Conservation (phyloP, 768 basidiomycete genomes). For the Kwoniella dendrophila region DNA sequence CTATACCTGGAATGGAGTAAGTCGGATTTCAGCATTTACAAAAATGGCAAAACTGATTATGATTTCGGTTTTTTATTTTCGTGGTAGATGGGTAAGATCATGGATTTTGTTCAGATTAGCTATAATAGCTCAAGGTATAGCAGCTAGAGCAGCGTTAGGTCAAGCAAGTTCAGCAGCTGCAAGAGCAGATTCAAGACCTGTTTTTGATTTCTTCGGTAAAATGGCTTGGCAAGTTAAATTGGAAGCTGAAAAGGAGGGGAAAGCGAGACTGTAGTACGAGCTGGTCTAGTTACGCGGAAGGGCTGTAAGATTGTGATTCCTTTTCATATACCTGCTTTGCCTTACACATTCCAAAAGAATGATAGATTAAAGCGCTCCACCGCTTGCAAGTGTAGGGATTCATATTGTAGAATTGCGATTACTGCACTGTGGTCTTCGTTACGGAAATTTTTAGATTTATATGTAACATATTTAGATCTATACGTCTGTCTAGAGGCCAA, state of each 20-base stretch:
- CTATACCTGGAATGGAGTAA: conserved; percentile 76
- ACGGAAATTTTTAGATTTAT: too few species aligned
- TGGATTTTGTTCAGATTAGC: conserved; percentile 61
- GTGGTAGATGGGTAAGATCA: conserved; percentile 23
- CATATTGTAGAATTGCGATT: too few species aligned
- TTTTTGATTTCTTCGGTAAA: conserved; percentile 62
- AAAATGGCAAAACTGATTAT: too few species aligned
- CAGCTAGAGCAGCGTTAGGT: conserved; percentile 77
- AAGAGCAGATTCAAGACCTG: conserved; percentile 54
- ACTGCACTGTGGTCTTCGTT: too few species aligned
- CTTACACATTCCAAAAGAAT: too few species aligned
- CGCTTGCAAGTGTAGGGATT: too few species aligned
- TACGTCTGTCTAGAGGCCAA: too few species aligned
- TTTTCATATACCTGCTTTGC: too few species aligned
- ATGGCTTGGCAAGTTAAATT: conserved; percentile 63
- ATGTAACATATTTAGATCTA: too few species aligned
- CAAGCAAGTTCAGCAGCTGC: conserved; percentile 89
- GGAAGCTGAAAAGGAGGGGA: conserved; percentile 29
- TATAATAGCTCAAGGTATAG: conserved; percentile 86
- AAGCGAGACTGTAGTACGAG: conserved; percentile 40
- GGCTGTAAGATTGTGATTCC: too few species aligned
- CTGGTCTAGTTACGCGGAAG: too few species aligned
- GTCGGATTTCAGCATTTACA: conserved; percentile 84
- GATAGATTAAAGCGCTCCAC: too few species aligned
- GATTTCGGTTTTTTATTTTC: conserved; percentile 59